Conservation (phyloP, 495 filamentous ascomycete genomes). For the Rhizodiscina lignyota region DNA sequence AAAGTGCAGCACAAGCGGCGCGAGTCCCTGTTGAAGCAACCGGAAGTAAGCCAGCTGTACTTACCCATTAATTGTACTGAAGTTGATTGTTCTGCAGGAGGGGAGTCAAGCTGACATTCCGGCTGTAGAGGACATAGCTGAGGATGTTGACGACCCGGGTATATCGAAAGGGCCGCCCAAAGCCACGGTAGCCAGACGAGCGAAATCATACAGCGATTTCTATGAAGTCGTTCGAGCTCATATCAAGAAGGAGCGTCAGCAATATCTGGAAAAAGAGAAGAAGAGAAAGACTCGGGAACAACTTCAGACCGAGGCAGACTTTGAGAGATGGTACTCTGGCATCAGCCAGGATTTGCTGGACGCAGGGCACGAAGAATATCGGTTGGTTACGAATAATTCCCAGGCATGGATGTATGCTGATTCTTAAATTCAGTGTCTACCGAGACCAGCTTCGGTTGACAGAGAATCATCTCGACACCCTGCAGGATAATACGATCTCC, state of each 20-base stretch:
- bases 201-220: constrained; percentile 65
- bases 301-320: constrained; percentile 36
- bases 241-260: constrained; percentile 26
- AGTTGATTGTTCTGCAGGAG: constrained; percentile 23
- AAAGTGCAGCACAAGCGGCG: too few species aligned
- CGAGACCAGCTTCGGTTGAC: constrained; percentile 64
- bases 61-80: constrained; percentile 15
- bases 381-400: constrained; percentile 31
- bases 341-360: constrained; percentile 53
- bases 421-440: constrained; percentile 38
- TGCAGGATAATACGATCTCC: constrained; percentile 57
- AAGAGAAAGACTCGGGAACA: constrained; percentile 13
- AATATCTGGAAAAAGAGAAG: constrained; percentile 21
- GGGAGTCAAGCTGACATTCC: constrained; percentile 25
- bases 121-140: constrained; percentile 23
- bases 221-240: constrained; percentile 44
- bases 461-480: constrained; percentile 59
- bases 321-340: constrained; percentile 42
- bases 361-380: constrained; percentile 71
- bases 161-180: constrained; percentile 37
- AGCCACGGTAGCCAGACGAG: constrained; percentile 43
- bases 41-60: constrained; percentile 38
- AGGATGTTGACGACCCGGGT: constrained; percentile 33
- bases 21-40: constrained; percentile 49
- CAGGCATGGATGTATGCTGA: background rate